These are phyloP conservation scores for Pisolithus orientalis DNA, from an alignment of 768 basidiomycete species.

Conservation along the genomic window DNA sequence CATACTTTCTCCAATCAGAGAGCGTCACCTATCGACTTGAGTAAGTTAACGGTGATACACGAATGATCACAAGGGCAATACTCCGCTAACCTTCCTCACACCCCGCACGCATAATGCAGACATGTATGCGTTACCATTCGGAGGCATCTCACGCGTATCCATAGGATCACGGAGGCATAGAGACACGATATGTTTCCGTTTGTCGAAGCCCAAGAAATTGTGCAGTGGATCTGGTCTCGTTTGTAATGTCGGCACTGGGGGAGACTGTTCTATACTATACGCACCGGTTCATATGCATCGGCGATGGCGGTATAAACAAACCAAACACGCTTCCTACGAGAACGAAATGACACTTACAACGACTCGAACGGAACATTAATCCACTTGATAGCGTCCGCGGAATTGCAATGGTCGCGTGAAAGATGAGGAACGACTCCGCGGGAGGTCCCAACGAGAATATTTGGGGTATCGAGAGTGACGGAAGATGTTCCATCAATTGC, in stretches of 20 bases:
- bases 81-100: slow-evolving; percentile 54
- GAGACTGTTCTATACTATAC: slow-evolving; percentile 56
- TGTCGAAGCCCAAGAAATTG: slow-evolving; percentile 52
- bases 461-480: slow-evolving; percentile 53
- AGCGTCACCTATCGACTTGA: slow-evolving; percentile 42
- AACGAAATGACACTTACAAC: slow-evolving; percentile 50
- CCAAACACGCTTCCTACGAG: background rate
- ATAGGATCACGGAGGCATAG: slow-evolving; percentile 61
- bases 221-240: slow-evolving; percentile 52
- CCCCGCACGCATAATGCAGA: slow-evolving; percentile 59
- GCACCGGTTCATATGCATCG: background rate
- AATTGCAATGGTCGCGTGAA: slow-evolving; percentile 51
- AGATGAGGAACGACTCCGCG: slow-evolving; percentile 74
- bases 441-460: slow-evolving; percentile 55
- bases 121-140: slow-evolving; percentile 57
- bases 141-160: slow-evolving; percentile 62
- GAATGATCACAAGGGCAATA: background rate
- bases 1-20: slow-evolving; percentile 50
- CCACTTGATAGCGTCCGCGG: slow-evolving; percentile 50
- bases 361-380: slow-evolving; percentile 72
- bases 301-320: background rate
- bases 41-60: background rate
- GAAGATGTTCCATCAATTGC: background rate
- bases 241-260: slow-evolving; percentile 62
- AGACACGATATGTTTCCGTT: slow-evolving; percentile 44